These are phyloP conservation scores for Fusarium sp. DNA, from an alignment of 2,329 filamentous ascomycete genomes.

Conservation along the genomic window DNA sequence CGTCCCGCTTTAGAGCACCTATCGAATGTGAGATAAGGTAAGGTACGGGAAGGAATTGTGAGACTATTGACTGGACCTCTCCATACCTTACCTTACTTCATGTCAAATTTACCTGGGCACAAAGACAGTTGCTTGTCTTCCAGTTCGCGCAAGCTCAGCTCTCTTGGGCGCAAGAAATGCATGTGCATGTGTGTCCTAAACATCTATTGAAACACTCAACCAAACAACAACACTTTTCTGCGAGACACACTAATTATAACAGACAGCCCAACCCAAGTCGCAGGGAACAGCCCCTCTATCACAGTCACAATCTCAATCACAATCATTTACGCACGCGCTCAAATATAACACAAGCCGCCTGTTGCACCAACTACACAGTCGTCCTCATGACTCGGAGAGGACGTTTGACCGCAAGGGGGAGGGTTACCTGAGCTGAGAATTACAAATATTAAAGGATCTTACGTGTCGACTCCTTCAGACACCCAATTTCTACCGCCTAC, in stretches of 20 bases:
- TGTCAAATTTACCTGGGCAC: slow-evolving; percentile 1
- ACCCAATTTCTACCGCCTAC: background rate
- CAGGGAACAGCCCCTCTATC: background rate
- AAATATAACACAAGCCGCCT: slow-evolving; percentile 6
- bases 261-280: background rate
- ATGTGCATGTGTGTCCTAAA: slow-evolving; percentile 23
- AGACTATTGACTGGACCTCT: slow-evolving; percentile 13
- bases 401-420: slow-evolving; percentile 10
- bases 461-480: background rate
- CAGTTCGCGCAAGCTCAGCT: slow-evolving; percentile 27
- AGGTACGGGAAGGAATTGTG: slow-evolving; percentile 5
- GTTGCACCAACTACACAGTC: slow-evolving; percentile 23
- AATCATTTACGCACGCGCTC: slow-evolving; percentile 3
- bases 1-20: slow-evolving; percentile 22
- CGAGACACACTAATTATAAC: slow-evolving; percentile 11
- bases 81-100: background rate
- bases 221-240: slow-evolving; percentile 4
- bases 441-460: slow-evolving; percentile 10
- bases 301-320: slow-evolving; percentile 17
- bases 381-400: slow-evolving; percentile 34
- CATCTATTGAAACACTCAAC: slow-evolving; percentile 18
- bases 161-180: slow-evolving; percentile 7
- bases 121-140: slow-evolving; percentile 16
- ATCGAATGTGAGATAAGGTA: slow-evolving; percentile 11
- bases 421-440: slow-evolving; percentile 3